Conservation (phyloP, 495 filamentous ascomycete species). For the Terfezia boudieri region DNA sequence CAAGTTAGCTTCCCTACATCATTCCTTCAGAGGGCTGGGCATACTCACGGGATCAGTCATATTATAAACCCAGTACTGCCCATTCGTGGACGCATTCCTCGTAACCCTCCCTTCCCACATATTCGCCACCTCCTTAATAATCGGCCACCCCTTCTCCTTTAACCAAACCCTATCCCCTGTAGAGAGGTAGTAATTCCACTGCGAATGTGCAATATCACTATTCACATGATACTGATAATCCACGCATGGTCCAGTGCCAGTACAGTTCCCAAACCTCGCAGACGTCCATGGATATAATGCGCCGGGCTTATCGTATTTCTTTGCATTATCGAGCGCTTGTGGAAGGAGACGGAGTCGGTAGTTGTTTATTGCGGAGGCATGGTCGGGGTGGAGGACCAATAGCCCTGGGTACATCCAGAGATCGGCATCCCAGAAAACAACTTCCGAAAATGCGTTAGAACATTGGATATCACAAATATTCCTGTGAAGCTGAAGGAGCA, state of each 20-base stretch:
- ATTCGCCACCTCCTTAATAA: constrained; percentile 26
- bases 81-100: constrained; percentile 25
- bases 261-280: constrained; percentile 38
- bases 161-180: constrained; percentile 29
- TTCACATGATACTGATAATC: constrained; percentile 46
- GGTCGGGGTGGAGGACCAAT: constrained; percentile 26
- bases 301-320: constrained; percentile 24
- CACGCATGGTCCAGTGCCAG: constrained; percentile 34
- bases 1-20: not conserved
- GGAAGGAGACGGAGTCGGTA: constrained; percentile 28
- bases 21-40: not conserved
- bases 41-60: constrained; percentile 48
- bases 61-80: constrained; percentile 31
- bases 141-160: constrained; percentile 24
- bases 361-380: constrained; percentile 27
- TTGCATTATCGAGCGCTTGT: constrained; percentile 30
- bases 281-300: constrained; percentile 35
- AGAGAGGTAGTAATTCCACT: constrained; percentile 28
- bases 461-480: not conserved
- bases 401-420: constrained; percentile 37
- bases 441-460: not conserved
- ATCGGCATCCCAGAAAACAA: constrained; percentile 9
- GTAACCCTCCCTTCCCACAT: constrained; percentile 25
- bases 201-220: constrained; percentile 43
- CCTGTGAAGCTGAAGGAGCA: not conserved